Conservation (phyloP, 164 flowering plant species). For the Pachysandra terminalis region DNA sequence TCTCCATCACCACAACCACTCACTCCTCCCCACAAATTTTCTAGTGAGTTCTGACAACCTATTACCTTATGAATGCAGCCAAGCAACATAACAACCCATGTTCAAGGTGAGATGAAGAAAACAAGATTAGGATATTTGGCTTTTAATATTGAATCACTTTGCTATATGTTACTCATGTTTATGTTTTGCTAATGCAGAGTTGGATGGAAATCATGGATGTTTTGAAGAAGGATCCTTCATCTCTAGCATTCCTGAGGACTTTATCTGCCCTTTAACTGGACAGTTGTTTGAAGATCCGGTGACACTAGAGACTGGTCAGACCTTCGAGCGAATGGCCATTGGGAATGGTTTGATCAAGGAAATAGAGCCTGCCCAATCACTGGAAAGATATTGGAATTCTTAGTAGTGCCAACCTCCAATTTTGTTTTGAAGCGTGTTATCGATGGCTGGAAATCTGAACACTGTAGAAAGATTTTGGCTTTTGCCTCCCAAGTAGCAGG, state of each 20-base stretch:
- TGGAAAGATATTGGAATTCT: conserved; percentile 35
- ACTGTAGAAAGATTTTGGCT: conserved; percentile 30
- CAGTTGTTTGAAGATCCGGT: conserved; percentile 69
- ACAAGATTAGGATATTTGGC: neutral
- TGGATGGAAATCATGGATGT: conserved; percentile 19
- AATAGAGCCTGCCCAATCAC: conserved; percentile 60
- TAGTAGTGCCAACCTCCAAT: conserved; percentile 46
- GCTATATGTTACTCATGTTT: conserved; percentile 9
- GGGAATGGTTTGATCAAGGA: conserved; percentile 58
- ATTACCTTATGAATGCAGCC: conserved; percentile 26
- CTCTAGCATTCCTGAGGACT: conserved; percentile 48
- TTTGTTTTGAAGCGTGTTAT: conserved; percentile 54
- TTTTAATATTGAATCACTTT: neutral
- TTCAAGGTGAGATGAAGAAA: conserved; percentile 33
- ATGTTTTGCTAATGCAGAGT: conserved; percentile 33
- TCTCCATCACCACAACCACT: no score
- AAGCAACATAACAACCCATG: conserved; percentile 13
- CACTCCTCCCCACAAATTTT: neutral
- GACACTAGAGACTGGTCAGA: conserved; percentile 76
- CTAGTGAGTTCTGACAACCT: neutral
- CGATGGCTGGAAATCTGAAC: conserved; percentile 55
- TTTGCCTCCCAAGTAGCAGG: conserved; percentile 31
- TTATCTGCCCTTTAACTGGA: conserved; percentile 65
- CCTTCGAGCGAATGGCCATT: conserved; percentile 61
- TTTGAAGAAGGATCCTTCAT: conserved; percentile 28